These are phyloP conservation scores for Epichloe glyceriae DNA, from an alignment of 2,329 filamentous ascomycete species.

Conservation along the genomic window DNA sequence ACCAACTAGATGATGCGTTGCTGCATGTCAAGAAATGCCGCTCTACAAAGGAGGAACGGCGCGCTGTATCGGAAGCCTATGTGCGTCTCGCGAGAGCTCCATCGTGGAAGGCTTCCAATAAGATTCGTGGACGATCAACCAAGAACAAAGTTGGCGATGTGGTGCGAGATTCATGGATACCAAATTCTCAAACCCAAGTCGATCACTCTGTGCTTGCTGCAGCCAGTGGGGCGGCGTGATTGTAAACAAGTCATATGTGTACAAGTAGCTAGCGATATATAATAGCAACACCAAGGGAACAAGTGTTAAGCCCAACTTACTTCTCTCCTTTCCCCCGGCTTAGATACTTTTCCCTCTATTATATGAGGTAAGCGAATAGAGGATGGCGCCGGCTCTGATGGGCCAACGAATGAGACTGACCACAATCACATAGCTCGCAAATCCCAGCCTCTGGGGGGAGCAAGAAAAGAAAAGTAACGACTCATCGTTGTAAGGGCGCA, in stretches of 20 bases:
- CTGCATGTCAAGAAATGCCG: conserved; percentile 14
- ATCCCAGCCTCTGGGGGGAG: too few relatives aligned
- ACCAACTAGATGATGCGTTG: conserved; percentile 12
- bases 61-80: conserved; percentile 11
- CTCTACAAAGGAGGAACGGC: conserved; percentile 7
- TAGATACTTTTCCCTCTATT: too few relatives aligned
- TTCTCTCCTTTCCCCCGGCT: too few relatives aligned
- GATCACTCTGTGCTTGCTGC: background rate
- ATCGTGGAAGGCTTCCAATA: background rate
- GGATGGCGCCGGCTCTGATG: background rate
- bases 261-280: background rate
- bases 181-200: background rate
- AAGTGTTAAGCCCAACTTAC: too few relatives aligned
- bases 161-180: background rate
- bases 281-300: background rate
- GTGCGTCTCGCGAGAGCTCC: conserved; percentile 6
- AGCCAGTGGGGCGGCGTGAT: conserved; percentile 1
- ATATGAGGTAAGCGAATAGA: too few relatives aligned
- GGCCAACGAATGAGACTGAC: background rate
- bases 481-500: too few relatives aligned
- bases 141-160: background rate
- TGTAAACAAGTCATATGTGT: conserved; percentile 2
- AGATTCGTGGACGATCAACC: background rate
- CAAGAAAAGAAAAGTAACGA: too few relatives aligned
- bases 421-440: background rate